Evolutionary conservation across 768 basidiomycete genomes (phyloP).

Genomic region (Megacollybia marginata): DNA sequence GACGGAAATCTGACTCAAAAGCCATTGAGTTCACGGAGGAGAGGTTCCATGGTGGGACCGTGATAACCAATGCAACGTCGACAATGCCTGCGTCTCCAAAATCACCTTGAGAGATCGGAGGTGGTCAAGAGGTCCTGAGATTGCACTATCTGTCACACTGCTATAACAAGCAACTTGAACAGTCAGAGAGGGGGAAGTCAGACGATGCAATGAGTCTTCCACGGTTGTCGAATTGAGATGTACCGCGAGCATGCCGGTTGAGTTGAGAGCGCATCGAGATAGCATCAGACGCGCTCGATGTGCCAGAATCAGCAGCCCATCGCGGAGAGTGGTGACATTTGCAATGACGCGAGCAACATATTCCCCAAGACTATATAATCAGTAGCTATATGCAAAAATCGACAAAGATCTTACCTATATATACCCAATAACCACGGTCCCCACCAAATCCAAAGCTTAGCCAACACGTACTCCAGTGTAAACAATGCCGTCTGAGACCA

Average conservation of each 20-base stretch:
- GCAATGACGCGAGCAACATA: constrained; percentile 66
- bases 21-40: constrained; percentile 31
- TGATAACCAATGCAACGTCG: constrained; percentile 61
- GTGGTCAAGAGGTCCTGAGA: too few relatives aligned
- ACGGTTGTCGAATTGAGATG: too few relatives aligned
- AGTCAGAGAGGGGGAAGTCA: constrained; percentile 28
- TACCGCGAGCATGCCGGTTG: too few relatives aligned
- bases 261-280: constrained; percentile 42
- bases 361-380: constrained; percentile 56
- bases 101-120: too few relatives aligned
- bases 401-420: too few relatives aligned
- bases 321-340: constrained; percentile 48
- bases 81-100: too few relatives aligned
- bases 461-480: constrained; percentile 57
- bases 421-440: too few relatives aligned
- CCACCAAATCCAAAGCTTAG: too few relatives aligned
- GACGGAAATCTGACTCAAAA: constrained; percentile 30
- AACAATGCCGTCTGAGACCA: constrained; percentile 47
- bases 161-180: constrained; percentile 67
- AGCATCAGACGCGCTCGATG: constrained; percentile 49
- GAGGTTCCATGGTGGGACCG: constrained; percentile 59
- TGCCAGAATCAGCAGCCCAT: too few relatives aligned
- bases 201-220: constrained; percentile 26
- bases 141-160: constrained; percentile 47
- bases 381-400: constrained; percentile 69